Conservation (phyloP, 2,329 filamentous ascomycete species). For the Calonectria pseudoreteaudii region DNA sequence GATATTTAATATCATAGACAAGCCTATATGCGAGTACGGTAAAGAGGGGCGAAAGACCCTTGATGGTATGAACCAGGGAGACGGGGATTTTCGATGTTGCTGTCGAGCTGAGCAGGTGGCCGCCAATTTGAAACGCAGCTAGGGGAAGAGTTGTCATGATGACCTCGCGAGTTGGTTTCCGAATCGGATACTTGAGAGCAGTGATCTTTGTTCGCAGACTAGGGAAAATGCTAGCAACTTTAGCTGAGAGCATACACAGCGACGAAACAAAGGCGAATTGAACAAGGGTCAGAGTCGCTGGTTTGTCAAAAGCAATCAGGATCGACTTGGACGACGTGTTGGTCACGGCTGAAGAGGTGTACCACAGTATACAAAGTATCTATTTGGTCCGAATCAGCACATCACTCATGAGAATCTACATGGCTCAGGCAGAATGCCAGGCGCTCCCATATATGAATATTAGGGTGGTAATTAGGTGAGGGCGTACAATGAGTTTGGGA, state of each 20-base stretch:
- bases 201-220: slow-evolving; percentile 77
- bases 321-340: slow-evolving; percentile 99
- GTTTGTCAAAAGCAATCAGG: slow-evolving; percentile 89
- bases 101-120: slow-evolving; percentile 93
- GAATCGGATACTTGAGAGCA: slow-evolving; percentile 85
- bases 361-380: slow-evolving; percentile 91
- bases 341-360: slow-evolving; percentile 92
- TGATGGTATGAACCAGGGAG: slow-evolving; percentile 97
- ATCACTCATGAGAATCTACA: slow-evolving; percentile 30
- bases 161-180: slow-evolving; percentile 82
- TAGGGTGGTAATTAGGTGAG: slow-evolving; percentile 5
- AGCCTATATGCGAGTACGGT: slow-evolving; percentile 94
- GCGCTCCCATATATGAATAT: neutral
- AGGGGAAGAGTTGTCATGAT: slow-evolving; percentile 90
- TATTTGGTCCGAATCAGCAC: slow-evolving; percentile 56
- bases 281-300: slow-evolving; percentile 89
- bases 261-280: slow-evolving; percentile 94
- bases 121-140: slow-evolving; percentile 91
- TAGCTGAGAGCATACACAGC: slow-evolving; percentile 85
- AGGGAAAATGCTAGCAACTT: slow-evolving; percentile 79
- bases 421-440: neutral
- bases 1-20: slow-evolving; percentile 90
- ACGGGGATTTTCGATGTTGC: slow-evolving; percentile 96
- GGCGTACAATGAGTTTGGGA: slow-evolving; percentile 82
- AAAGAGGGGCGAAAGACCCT: slow-evolving; percentile 94